phyloP scores from a whole-genome alignment of 495 filamentous ascomycete species.

The Glonium stellatum region DNA sequence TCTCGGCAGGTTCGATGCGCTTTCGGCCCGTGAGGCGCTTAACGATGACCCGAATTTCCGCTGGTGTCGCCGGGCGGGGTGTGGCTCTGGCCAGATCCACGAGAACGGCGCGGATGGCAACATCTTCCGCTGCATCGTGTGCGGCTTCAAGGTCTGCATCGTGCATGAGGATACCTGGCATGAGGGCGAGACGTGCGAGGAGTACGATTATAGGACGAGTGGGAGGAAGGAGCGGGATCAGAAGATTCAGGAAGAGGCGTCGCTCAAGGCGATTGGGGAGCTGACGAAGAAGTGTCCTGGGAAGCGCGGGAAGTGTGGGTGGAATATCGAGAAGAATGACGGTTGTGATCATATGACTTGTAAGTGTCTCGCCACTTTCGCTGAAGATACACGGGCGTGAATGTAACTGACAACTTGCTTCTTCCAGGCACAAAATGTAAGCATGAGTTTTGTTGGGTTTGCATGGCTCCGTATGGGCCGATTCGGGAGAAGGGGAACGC shows the following conservation, averaged over 20 bases:
- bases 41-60: conserved; percentile 35
- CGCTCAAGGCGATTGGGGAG: conserved; percentile 17
- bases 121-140: conserved; percentile 35
- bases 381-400: background rate
- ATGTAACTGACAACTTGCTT: background rate
- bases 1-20: conserved; percentile 28
- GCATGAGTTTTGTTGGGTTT: conserved; percentile 34
- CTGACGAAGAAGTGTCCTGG: conserved; percentile 34
- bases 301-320: conserved; percentile 17
- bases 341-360: conserved; percentile 35
- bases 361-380: conserved; percentile 3
- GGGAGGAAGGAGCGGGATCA: conserved; percentile 24
- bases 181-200: conserved; percentile 36
- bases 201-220: conserved; percentile 33
- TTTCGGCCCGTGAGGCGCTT: conserved; percentile 23
- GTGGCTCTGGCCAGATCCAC: conserved; percentile 38
- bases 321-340: conserved; percentile 32
- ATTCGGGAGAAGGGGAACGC: conserved; percentile 12
- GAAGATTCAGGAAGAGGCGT: conserved; percentile 24
- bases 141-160: conserved; percentile 38
- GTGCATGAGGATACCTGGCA: conserved; percentile 38
- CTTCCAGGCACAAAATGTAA: conserved; percentile 26
- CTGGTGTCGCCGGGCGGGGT: conserved; percentile 35
- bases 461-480: conserved; percentile 21
- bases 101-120: conserved; percentile 18